phyloP scores from a whole-genome alignment of 192 early-diverging fungal genomes.

The Mortierella claussenii region DNA sequence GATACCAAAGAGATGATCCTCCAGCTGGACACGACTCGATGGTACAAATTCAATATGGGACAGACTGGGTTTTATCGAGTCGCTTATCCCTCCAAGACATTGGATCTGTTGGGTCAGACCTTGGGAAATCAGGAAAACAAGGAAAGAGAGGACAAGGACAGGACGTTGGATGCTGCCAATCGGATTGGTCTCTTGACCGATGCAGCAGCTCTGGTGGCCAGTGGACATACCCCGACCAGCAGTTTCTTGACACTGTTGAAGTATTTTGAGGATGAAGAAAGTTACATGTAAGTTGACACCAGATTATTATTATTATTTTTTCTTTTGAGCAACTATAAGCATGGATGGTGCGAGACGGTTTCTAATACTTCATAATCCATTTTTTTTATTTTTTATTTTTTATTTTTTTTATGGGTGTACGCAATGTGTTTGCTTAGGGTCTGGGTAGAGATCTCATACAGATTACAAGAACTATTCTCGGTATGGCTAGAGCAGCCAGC shows the following conservation, averaged over 20 bases:
- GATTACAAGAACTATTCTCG: conserved; percentile 65
- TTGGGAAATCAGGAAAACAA: conserved; percentile 56
- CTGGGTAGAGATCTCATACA: conserved; percentile 69
- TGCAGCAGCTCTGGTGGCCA: conserved; percentile 77
- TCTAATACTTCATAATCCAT: background rate
- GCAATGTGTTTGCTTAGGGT: conserved; percentile 19
- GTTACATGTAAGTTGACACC: conserved; percentile 71
- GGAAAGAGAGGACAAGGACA: conserved; percentile 50
- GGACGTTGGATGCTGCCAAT: conserved; percentile 64
- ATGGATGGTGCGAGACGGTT: no score
- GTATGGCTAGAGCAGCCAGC: conserved; percentile 67
- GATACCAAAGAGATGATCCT: conserved; percentile 56
- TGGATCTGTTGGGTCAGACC: conserved; percentile 64
- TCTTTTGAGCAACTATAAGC: no score
- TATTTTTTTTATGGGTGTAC: background rate
- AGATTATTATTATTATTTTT: background rate
- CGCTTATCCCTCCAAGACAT: conserved; percentile 67
- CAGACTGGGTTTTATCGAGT: conserved; percentile 90
- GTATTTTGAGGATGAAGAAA: conserved; percentile 78
- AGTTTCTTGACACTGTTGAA: conserved; percentile 79
- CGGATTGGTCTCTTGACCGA: conserved; percentile 86
- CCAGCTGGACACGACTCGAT: conserved; percentile 64
- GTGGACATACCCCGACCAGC: conserved; percentile 80
- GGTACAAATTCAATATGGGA: conserved; percentile 89
- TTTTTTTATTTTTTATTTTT: background rate